Evolutionary conservation across 345 rosid species (phyloP).

Genomic region (Populus ilicifolia): DNA sequence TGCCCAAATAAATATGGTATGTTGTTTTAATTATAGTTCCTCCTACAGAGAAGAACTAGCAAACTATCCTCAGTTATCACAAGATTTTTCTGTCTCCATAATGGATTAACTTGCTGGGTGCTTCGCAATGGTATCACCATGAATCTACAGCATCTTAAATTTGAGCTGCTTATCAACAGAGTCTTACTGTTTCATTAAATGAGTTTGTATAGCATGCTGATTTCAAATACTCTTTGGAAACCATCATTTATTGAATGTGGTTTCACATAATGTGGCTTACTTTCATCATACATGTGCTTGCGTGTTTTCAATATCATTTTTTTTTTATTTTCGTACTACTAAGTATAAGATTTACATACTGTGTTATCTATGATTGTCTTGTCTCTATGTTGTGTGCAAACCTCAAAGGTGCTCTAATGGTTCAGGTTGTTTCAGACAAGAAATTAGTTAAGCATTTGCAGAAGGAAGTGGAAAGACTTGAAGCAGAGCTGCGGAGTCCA

Average conservation of each 20-base stretch:
- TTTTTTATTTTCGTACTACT: neutral
- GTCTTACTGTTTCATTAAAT: neutral
- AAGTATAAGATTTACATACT: neutral
- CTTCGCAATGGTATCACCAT: neutral
- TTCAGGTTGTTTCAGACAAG: slow-evolving; percentile 79
- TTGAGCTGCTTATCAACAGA: neutral
- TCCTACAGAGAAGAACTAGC: neutral
- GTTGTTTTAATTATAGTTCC: slow-evolving; percentile 8
- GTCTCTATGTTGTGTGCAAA: neutral
- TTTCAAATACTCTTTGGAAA: neutral
- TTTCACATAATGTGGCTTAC: neutral
- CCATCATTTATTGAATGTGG: neutral
- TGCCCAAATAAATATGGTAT: slow-evolving; percentile 89
- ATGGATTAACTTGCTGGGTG: neutral
- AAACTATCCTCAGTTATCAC: neutral
- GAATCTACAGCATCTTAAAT: neutral
- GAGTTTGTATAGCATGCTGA: neutral
- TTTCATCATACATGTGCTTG: neutral
- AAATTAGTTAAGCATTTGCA: slow-evolving; percentile 70
- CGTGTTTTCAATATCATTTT: neutral
- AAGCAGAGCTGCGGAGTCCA: slow-evolving; percentile 80
- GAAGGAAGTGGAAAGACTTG: slow-evolving; percentile 92
- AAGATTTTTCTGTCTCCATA: neutral
- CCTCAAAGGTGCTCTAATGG: neutral
- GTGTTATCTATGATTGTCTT: neutral